Conservation (phyloP, 2,329 filamentous ascomycete species). For the Chalaropsis ovoidea region DNA sequence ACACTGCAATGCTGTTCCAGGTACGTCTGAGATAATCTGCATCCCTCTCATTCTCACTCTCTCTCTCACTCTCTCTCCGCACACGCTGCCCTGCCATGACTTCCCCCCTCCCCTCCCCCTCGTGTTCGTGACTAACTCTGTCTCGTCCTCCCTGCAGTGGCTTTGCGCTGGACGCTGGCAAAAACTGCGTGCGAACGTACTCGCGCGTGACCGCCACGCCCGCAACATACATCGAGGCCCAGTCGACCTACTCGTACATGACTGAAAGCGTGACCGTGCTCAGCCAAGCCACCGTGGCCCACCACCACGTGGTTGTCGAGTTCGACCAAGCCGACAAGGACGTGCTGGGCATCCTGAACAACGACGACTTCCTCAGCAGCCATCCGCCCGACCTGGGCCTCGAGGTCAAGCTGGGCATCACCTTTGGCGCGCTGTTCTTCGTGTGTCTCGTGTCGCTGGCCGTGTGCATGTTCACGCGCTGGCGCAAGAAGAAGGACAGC, state of each 20-base stretch:
- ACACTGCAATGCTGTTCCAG: conserved; percentile 37
- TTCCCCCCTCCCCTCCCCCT: neutral
- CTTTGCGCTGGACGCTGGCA: conserved; percentile 31
- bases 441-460: conserved; percentile 20
- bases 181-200: conserved; percentile 33
- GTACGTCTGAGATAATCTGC: conserved; percentile 30
- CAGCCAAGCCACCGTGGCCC: conserved; percentile 34
- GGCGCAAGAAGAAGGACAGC: conserved; percentile 21
- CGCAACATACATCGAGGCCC: conserved; percentile 32
- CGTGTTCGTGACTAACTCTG: conserved; percentile 7
- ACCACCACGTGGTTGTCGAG: conserved; percentile 34
- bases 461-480: conserved; percentile 23
- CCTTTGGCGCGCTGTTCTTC: conserved; percentile 23
- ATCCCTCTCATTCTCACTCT: neutral
- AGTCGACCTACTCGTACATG: conserved; percentile 29
- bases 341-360: conserved; percentile 32
- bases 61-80: neutral
- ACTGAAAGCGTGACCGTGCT: conserved; percentile 31
- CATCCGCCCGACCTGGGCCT: conserved; percentile 21
- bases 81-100: neutral
- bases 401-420: conserved; percentile 26
- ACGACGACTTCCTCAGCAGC: conserved; percentile 27
- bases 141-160: conserved; percentile 29
- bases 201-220: conserved; percentile 34
- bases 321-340: conserved; percentile 34